A percentile compares a stretch with the other conserved stretches of the same genome.
Conservation (phyloP, 352 stramenopile genomes). For the Phytophthora colocasiae region DNA sequence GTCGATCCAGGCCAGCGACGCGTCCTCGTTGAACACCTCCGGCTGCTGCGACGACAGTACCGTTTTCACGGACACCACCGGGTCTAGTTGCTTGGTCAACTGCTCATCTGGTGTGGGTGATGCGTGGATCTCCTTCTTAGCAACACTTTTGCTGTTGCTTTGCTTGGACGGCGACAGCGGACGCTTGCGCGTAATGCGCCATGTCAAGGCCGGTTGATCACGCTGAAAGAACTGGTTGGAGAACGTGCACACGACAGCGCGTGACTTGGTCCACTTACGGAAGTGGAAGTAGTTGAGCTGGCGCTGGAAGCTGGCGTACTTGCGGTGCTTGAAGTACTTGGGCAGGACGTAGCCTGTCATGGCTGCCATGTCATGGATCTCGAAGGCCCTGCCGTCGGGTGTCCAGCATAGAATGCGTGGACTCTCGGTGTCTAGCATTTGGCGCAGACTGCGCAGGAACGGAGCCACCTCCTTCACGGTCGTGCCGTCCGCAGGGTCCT, state of each 20-base stretch:
- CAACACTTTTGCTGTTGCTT: not conserved
- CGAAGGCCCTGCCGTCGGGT: conserved; percentile 58
- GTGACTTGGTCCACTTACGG: conserved; percentile 84
- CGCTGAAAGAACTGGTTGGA: conserved; percentile 74
- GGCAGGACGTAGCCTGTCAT: conserved; percentile 88
- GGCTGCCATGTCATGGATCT: conserved; percentile 73
- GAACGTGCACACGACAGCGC: conserved; percentile 77
- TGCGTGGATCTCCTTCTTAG: conserved; percentile 1
- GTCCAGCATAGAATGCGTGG: conserved; percentile 65
- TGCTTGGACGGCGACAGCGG: conserved; percentile 27
- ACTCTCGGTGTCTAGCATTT: conserved; percentile 67
- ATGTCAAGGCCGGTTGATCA: conserved; percentile 64
- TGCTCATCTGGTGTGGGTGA: conserved; percentile 6
- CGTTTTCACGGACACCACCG: conserved; percentile 19
- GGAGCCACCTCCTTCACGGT: conserved; percentile 61
- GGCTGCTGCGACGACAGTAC: conserved; percentile 8
- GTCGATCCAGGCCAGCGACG: conserved; percentile 66
- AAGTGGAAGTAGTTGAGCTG: conserved; percentile 95
- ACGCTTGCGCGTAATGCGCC: conserved; percentile 72
- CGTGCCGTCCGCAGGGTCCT: conserved; percentile 31
- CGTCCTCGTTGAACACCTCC: conserved; percentile 28
- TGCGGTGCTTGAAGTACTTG: conserved; percentile 93
- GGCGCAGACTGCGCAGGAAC: conserved; percentile 63
- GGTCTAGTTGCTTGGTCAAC: conserved; percentile 23
- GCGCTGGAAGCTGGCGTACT: conserved; percentile 90